These are phyloP conservation scores for Neoscytalidium dimidiatum DNA, from an alignment of 2,329 filamentous ascomycete genomes.

Conservation along the genomic window DNA sequence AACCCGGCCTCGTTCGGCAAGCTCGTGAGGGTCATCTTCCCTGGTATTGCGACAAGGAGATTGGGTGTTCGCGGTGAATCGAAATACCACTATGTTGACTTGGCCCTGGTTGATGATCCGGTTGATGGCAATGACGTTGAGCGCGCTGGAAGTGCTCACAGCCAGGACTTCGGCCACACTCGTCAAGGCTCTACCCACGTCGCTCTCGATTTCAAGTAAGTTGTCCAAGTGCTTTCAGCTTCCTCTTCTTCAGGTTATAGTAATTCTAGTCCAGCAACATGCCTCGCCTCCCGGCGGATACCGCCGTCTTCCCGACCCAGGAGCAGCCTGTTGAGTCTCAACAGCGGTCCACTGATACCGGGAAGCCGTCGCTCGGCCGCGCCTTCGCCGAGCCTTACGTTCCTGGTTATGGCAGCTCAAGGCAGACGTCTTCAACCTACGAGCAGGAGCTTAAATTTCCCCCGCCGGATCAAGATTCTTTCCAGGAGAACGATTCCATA, in stretches of 20 bases:
- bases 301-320: conserved; percentile 46
- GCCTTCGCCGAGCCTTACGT: conserved; percentile 50
- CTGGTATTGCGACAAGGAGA: conserved; percentile 87
- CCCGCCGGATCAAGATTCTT: conserved; percentile 56
- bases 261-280: conserved; percentile 35
- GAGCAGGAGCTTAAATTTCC: conserved; percentile 66
- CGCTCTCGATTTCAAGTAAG: conserved; percentile 39
- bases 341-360: conserved; percentile 33
- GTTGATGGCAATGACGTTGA: conserved; percentile 17
- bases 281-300: conserved; percentile 50
- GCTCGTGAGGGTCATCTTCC: conserved; percentile 92
- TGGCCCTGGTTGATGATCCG: conserved; percentile 51
- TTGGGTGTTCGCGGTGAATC: conserved; percentile 94
- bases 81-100: conserved; percentile 86
- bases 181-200: conserved; percentile 36
- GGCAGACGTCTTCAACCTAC: conserved; percentile 54
- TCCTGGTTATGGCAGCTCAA: conserved; percentile 41
- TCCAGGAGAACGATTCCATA: conserved; percentile 69
- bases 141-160: conserved; percentile 18
- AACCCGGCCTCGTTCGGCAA: conserved; percentile 98
- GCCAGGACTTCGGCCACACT: conserved; percentile 8
- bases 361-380: conserved; percentile 45
- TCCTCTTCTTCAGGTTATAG: background rate
- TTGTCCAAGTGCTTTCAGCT: background rate
- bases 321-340: conserved; percentile 28